A percentile compares a stretch with the other conserved stretches of the same genome.
Conservation (phyloP, 1,284 basidiomycete species). For the Malassezia psittaci region DNA sequence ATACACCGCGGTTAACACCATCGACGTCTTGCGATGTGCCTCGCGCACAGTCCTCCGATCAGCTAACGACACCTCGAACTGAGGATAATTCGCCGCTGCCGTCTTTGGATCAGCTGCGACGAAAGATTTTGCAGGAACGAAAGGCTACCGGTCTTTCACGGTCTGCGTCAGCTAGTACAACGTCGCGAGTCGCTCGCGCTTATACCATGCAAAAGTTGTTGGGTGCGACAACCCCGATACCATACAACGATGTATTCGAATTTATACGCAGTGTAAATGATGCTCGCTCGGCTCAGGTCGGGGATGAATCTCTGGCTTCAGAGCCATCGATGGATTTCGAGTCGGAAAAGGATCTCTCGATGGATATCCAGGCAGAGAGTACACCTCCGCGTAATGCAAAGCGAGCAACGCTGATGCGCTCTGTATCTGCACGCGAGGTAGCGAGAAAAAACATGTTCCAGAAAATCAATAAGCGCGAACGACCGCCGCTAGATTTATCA, state of each 20-base stretch:
- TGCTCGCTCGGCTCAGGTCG: not conserved
- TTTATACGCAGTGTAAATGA: slow-evolving; percentile 16
- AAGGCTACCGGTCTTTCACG: slow-evolving; percentile 27
- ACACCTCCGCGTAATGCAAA: not conserved
- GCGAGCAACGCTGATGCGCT: slow-evolving; percentile 16
- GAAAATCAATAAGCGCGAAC: slow-evolving; percentile 4
- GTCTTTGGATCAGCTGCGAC: slow-evolving; percentile 40
- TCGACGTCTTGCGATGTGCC: not conserved
- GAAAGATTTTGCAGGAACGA: slow-evolving; percentile 37
- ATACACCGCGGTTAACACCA: not conserved
- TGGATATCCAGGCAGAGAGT: not conserved
- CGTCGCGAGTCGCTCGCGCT: slow-evolving; percentile 39
- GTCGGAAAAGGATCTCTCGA: slow-evolving; percentile 5
- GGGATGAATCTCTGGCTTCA: slow-evolving; percentile 3
- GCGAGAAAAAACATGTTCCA: slow-evolving; percentile 8
- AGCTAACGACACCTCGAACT: not conserved
- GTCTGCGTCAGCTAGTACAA: slow-evolving; percentile 35
- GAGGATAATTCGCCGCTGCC: slow-evolving; percentile 27
- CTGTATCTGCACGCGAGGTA: slow-evolving; percentile 16
- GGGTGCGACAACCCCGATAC: slow-evolving; percentile 22
- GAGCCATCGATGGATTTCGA: slow-evolving; percentile 1
- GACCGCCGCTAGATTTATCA: not conserved
- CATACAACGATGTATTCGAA: slow-evolving; percentile 13
- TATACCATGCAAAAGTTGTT: slow-evolving; percentile 45
- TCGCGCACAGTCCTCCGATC: not conserved